phyloP scores from a whole-genome alignment of 2,329 filamentous ascomycete species.

The Botrytis cinerea region DNA sequence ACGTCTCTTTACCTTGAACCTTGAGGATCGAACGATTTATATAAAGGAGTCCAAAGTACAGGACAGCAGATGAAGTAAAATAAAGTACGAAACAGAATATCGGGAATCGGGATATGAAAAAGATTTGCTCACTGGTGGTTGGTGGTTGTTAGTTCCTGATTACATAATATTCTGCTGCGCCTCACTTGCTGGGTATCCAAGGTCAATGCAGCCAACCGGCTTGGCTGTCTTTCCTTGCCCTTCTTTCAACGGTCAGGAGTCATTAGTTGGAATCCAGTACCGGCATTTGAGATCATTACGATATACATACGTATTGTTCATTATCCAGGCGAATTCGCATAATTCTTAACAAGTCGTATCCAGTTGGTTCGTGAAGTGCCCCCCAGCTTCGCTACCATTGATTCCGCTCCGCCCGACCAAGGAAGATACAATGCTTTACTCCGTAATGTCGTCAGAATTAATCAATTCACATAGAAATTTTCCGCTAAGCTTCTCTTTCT shows the following conservation, averaged over 20 bases:
- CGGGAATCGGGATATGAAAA: background rate
- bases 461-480: background rate
- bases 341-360: background rate
- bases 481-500: background rate
- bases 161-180: slow-evolving; percentile 6
- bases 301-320: background rate
- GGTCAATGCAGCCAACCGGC: background rate
- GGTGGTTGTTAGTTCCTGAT: background rate
- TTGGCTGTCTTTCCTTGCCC: background rate
- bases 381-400: background rate
- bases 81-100: background rate
- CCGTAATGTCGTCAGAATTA: background rate
- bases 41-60: background rate
- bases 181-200: background rate
- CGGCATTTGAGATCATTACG: background rate
- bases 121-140: background rate
- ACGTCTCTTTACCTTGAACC: background rate
- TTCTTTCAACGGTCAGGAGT: background rate
- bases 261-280: background rate
- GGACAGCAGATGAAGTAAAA: background rate
- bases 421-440: background rate
- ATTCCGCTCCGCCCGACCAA: background rate
- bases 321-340: background rate
- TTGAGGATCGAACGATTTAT: background rate
- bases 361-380: background rate